These are phyloP conservation scores for Phytophthora cactorum DNA, from an alignment of 352 stramenopile species.

Conservation along the genomic window DNA sequence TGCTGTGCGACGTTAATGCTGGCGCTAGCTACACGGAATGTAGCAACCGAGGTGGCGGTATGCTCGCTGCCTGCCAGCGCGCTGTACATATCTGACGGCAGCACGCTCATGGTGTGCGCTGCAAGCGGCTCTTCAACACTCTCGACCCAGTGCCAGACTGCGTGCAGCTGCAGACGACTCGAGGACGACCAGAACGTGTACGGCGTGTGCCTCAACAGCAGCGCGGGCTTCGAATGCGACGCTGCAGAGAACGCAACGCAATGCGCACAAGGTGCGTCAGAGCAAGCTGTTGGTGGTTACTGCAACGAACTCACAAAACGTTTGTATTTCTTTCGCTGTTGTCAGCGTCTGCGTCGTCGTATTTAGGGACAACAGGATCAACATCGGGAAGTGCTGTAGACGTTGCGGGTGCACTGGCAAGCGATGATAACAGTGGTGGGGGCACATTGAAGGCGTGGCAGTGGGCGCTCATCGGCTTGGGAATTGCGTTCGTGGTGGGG, in stretches of 20 bases:
- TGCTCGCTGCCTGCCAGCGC: conserved; percentile 35
- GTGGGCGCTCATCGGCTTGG: conserved; percentile 45
- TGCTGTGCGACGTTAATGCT: conserved; percentile 11
- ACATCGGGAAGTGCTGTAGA: conserved; percentile 1
- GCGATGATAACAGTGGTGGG: conserved; percentile 4
- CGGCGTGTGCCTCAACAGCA: conserved; percentile 25
- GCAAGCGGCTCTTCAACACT: conserved; percentile 13
- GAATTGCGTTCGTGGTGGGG: conserved; percentile 36
- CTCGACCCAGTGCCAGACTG: conserved; percentile 15
- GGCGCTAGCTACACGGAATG: conserved; percentile 6
- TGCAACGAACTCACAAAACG: background rate
- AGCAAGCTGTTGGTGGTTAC: background rate
- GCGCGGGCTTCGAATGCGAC: conserved; percentile 12
- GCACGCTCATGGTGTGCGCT: conserved; percentile 13
- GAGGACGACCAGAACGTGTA: conserved; percentile 15
- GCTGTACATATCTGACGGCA: conserved; percentile 30
- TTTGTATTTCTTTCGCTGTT: conserved; percentile 1
- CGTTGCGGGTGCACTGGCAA: conserved; percentile 7
- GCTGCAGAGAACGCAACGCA: conserved; percentile 15
- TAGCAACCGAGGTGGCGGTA: conserved; percentile 14
- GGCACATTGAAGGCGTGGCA: conserved; percentile 38
- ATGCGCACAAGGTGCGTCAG: conserved; percentile 18
- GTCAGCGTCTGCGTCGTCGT: conserved; percentile 1
- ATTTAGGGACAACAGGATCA: conserved; percentile 7
- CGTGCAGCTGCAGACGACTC: conserved; percentile 29